A percentile compares a stretch with the other conserved stretches of the same genome.
Conservation (phyloP, 179 eudicot genomes). For the Spinacia oleracea region DNA sequence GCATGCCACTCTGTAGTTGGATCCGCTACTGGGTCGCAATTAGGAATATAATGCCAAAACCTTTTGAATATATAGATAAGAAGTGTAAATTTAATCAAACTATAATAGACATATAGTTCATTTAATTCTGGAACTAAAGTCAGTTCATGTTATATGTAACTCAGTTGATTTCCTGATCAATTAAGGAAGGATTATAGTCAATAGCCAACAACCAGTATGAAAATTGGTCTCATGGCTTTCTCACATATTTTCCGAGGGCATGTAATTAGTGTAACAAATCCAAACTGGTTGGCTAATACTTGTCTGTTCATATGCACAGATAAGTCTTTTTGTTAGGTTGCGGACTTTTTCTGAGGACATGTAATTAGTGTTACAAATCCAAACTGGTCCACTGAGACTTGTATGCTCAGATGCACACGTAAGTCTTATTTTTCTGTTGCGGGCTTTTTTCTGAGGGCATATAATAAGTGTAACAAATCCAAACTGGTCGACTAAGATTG, state of each 20-base stretch:
- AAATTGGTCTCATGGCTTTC: not conserved
- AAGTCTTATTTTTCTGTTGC: too few relatives aligned
- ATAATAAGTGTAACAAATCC: not conserved
- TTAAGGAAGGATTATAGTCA: not conserved
- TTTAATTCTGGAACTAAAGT: not conserved
- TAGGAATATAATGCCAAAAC: not conserved
- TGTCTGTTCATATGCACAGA: not conserved
- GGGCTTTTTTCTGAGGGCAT: too few relatives aligned
- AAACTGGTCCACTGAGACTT: too few relatives aligned
- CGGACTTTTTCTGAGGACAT: too few relatives aligned
- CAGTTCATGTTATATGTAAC: not conserved
- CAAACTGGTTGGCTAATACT: not conserved
- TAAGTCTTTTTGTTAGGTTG: too few relatives aligned
- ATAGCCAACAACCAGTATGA: not conserved
- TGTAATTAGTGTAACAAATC: not conserved
- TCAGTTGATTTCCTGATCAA: not conserved
- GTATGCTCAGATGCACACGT: too few relatives aligned
- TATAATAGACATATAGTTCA: not conserved
- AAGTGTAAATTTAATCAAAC: not conserved
- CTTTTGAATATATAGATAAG: not conserved
- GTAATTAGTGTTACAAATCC: too few relatives aligned
- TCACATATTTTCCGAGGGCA: not conserved
- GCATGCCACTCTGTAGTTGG: not conserved
- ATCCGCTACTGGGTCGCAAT: not conserved
- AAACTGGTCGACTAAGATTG: not conserved